phyloP scores from a whole-genome alignment of 345 rosid species.

The Pistacia vera region DNA sequence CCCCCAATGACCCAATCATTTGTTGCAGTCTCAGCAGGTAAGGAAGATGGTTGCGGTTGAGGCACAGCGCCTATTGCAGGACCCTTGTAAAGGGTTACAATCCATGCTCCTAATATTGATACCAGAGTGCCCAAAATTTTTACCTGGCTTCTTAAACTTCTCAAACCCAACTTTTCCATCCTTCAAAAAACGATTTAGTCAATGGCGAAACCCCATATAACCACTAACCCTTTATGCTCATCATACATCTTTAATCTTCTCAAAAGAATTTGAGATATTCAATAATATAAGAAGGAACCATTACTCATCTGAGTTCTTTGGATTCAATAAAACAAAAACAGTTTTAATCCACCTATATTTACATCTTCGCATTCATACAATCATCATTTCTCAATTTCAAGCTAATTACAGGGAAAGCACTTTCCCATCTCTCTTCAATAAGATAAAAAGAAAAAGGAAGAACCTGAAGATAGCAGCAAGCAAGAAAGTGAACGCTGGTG shows the following conservation, averaged over 20 bases:
- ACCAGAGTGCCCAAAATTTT: slow-evolving; percentile 45
- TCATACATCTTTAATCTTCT: neutral
- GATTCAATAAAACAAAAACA: neutral
- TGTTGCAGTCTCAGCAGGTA: slow-evolving; percentile 1
- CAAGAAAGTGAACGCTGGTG: slow-evolving; percentile 61
- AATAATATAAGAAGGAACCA: neutral
- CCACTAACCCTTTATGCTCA: neutral
- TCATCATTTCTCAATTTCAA: neutral
- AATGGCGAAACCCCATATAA: neutral
- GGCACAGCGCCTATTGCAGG: slow-evolving; percentile 24
- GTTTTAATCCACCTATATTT: neutral
- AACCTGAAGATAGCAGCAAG: slow-evolving; percentile 68
- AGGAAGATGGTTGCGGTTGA: slow-evolving; percentile 14
- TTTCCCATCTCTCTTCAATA: neutral
- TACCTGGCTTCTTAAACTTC: slow-evolving; percentile 42
- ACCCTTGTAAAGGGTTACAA: slow-evolving; percentile 51
- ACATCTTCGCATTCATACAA: neutral
- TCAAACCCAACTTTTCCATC: slow-evolving; percentile 54
- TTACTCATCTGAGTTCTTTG: slow-evolving; percentile 5
- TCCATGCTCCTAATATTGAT: slow-evolving; percentile 49
- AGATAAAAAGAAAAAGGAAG: neutral
- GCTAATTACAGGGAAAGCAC: too few species aligned
- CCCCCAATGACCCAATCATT: slow-evolving; percentile 54
- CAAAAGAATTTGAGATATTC: neutral
- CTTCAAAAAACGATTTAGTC: slow-evolving; percentile 18